These are phyloP conservation scores for Polygonum maritimum DNA, from an alignment of 148 eudicot genomes.

Conservation along the genomic window DNA sequence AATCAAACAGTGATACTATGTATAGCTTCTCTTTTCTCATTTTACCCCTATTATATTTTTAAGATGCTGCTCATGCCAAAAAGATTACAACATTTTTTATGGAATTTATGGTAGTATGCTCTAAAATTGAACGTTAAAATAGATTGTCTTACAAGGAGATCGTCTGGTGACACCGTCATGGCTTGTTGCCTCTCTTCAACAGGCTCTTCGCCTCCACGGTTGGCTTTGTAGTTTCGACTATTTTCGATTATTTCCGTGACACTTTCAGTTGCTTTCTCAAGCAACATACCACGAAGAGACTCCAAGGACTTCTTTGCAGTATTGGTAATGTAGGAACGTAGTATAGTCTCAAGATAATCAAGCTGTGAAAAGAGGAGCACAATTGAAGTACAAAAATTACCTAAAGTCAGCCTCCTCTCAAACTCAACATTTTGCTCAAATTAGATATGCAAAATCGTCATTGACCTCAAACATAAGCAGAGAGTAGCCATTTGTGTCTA, in stretches of 20 bases:
- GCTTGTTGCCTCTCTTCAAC: conserved; percentile 75
- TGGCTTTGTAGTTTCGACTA: conserved; percentile 62
- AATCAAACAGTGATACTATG: neutral
- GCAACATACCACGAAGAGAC: conserved; percentile 70
- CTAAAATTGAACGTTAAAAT: neutral
- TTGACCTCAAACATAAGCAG: conserved; percentile 98
- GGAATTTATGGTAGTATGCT: neutral
- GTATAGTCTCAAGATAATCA: conserved; percentile 89
- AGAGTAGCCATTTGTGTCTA: conserved; percentile 93
- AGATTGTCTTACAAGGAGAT: conserved; percentile 68
- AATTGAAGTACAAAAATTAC: neutral
- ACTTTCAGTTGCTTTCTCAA: conserved; percentile 89
- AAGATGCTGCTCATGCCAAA: too few relatives aligned
- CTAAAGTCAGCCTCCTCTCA: neutral
- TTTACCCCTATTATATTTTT: too few relatives aligned
- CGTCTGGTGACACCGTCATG: conserved; percentile 77
- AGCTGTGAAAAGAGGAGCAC: conserved; percentile 37
- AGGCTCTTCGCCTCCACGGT: conserved; percentile 78
- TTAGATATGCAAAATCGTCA: neutral
- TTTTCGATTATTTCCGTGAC: conserved; percentile 61
- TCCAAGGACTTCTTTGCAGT: conserved; percentile 81
- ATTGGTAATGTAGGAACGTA: conserved; percentile 68
- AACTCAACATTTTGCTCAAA: neutral
- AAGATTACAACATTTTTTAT: too few relatives aligned
- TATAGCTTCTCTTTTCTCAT: too few relatives aligned